Conservation (phyloP, 345 rosid species). For the Mercurialis annua region DNA sequence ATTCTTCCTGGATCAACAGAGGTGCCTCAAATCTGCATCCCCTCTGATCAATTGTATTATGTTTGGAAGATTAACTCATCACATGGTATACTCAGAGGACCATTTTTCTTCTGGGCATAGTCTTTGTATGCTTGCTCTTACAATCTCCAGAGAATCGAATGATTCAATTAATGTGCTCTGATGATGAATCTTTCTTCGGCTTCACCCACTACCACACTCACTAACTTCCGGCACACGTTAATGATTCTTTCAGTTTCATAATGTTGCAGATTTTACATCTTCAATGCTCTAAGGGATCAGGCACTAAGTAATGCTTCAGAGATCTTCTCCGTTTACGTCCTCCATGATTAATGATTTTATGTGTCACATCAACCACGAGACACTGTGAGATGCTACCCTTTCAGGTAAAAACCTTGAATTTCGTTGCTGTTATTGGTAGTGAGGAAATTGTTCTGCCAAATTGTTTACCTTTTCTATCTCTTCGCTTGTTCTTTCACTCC, state of each 20-base stretch:
- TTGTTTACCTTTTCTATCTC: background rate
- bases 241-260: conserved; percentile 29
- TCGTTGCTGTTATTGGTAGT: background rate
- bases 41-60: conserved; percentile 22
- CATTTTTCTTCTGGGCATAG: conserved; percentile 20
- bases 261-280: conserved; percentile 25
- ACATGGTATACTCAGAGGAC: conserved; percentile 36
- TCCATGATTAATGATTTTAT: background rate
- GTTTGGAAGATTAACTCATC: conserved; percentile 29
- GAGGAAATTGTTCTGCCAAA: background rate
- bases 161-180: conserved; percentile 33
- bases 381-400: conserved; percentile 4
- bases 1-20: conserved; percentile 9
- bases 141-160: conserved; percentile 32
- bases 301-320: conserved; percentile 17
- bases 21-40: conserved; percentile 3
- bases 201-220: conserved; percentile 30
- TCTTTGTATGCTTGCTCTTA: conserved; percentile 33
- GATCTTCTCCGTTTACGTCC: background rate
- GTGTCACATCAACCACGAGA: background rate
- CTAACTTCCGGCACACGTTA: conserved; percentile 22
- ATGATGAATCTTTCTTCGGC: conserved; percentile 27
- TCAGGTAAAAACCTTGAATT: conserved; percentile 5
- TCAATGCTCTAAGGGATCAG: conserved; percentile 8
- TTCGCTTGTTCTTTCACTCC: background rate